Percentiles rank a stretch among this genome's conserved stretches.
These are phyloP conservation scores for Cladophialophora bantiana DNA, from an alignment of 2,329 filamentous ascomycete species.

Conservation along the genomic window DNA sequence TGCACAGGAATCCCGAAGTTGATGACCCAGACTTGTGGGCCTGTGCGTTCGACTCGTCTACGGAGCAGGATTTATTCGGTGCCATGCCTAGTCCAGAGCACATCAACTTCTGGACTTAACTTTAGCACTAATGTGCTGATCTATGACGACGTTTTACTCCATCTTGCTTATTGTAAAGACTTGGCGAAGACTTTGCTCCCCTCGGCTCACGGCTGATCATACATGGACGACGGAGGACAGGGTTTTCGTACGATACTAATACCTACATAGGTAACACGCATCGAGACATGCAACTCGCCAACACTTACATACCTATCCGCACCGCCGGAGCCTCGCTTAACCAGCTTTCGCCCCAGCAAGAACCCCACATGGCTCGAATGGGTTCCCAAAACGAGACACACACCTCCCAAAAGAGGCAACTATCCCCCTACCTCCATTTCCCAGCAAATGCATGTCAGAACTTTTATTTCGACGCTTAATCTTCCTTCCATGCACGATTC, in stretches of 20 bases:
- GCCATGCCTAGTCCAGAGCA: background rate
- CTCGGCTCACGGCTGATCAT: no score
- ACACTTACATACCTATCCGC: background rate
- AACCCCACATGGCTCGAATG: slow-evolving; percentile 9
- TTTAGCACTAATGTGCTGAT: background rate
- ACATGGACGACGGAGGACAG: no score
- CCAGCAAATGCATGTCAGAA: slow-evolving; percentile 30
- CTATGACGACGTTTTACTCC: background rate
- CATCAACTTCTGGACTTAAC: background rate
- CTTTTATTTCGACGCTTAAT: slow-evolving; percentile 20
- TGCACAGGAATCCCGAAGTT: background rate
- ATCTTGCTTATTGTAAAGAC: background rate
- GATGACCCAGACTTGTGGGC: background rate
- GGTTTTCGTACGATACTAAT: no score
- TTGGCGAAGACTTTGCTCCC: no score
- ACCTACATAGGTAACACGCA: no score
- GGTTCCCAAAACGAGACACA: background rate
- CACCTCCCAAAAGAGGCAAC: slow-evolving; percentile 17
- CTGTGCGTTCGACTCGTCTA: background rate
- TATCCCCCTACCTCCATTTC: slow-evolving; percentile 6
- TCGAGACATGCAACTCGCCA: background rate
- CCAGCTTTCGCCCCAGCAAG: background rate
- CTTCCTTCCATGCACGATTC: background rate
- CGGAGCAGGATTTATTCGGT: background rate
- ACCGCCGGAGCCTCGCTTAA: background rate